Base-by-base conservation (phyloP, 495 filamentous ascomycete species). In the Hypomontagnella monticulosa region DNA sequence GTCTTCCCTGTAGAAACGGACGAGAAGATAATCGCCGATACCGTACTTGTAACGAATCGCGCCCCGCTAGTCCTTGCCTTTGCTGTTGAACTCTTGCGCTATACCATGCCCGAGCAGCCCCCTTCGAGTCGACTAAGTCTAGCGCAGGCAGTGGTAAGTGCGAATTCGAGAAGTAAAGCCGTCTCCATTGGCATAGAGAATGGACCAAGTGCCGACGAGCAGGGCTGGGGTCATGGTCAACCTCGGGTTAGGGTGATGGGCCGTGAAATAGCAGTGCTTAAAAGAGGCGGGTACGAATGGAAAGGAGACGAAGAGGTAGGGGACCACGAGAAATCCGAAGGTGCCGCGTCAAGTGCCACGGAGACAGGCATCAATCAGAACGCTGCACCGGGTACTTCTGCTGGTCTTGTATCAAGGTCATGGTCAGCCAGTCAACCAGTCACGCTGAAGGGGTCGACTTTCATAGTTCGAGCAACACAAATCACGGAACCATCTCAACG, bases 61-160 rank as follows among this genome's bases (percentile, higher is more conserved):
- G 92, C 92, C 10, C 92, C 92, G 4, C 78, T 96, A 20, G 88
- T 94, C 8, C 78, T 96, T 14, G 92, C 92, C 5, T 95, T 94
- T 75, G 89, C 89, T 1, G 84, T 93, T 12, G 83, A 83, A 58
- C 72, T 93, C 49, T 67, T 93, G 43, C 88, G 88, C 51, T 86
- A 88, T 68, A 93, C 91, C 0, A 93, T 92, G 88, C 90, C 91
- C 0, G 87, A 89, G 60, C 92, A 96, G 71, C 92, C 92, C 3
- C 79, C 88, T n/a, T 93, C 89, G 4, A 92, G 91, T 65, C 81
- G 91, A 40, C 75, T 95, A 18, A 93, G 91, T 71, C 77, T 96
- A 18, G 90, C 84, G 0, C 91, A 94, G 71, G 91, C 89, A 1
- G 85, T 93, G 6, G 89, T 93, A 18, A 92, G 91, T 70, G 85